Base-by-base conservation (phyloP, 164 flowering plant species). In the Magnolia sinica region DNA sequence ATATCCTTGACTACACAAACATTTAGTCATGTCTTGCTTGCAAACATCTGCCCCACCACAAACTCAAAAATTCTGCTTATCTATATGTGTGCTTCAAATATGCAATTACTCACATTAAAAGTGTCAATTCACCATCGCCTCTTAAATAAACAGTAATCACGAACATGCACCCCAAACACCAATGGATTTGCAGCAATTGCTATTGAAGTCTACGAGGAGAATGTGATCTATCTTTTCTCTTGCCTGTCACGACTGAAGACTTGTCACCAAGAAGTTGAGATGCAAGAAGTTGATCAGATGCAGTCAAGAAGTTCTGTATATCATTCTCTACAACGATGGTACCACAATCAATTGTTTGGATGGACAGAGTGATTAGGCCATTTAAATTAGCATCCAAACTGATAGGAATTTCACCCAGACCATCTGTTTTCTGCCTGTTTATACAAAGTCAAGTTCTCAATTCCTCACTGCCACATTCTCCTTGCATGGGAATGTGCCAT, bases 401-500 rank as follows among this genome's bases (percentile, higher is more conserved):
- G 66, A 13, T 22, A 18, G 31, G 61, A 71, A 37, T 76, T 52
- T 72, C 74, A 64, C 22, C 77, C 29, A 23, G 22, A 22, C 71
- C 19, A 77, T 29, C 24, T 7, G 76, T 75, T 67, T 73, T 74
- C 64, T 78, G 77, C 77, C 93, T 79, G 27, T 89, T 83, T 24
- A 89, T 81, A 80, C 98, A 93, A 22, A 91, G 88, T 96, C 96
- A 93, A 13, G 77, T 83, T 81, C 86, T 82, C 29, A 69, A 79
- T 19, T 85, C 73, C 79, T 86, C 91, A 24, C 82, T 84, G 37
- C 27, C 76, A 68, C 70, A 72, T 51, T 84, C 85, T 7, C 77
- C 81, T 22, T 83, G 80, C 19, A 91, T 16, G 7, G 98, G 98
- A 27, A 92, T 86, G 72, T 93, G 96, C 98, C 98, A 93, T 20